These are phyloP conservation scores for Vanderwaltozyma tropicalis DNA, from an alignment of 805 yeast genomes.

Conservation along the genomic window DNA sequence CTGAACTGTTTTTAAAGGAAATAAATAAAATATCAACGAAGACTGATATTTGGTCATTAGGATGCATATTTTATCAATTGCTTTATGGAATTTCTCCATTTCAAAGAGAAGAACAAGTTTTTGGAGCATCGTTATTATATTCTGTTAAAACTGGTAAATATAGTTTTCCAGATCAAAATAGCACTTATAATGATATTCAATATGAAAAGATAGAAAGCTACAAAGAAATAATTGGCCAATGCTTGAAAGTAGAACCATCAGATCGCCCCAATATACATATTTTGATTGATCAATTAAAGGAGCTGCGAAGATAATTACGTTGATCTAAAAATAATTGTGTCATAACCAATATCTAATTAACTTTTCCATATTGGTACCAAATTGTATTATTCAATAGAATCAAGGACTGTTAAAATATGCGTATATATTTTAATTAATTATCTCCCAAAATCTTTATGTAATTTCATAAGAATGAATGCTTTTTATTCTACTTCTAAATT, in stretches of 20 bases:
- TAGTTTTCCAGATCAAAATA: slow-evolving; percentile 24
- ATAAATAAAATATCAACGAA: slow-evolving; percentile 48
- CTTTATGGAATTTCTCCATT: slow-evolving; percentile 80
- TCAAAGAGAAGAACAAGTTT: slow-evolving; percentile 67
- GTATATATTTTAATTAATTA: too few relatives aligned
- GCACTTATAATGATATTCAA: neutral
- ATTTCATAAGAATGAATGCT: too few relatives aligned
- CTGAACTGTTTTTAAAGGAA: slow-evolving; percentile 73
- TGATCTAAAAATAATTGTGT: too few relatives aligned
- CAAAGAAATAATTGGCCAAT: slow-evolving; percentile 44
- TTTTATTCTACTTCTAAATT: too few relatives aligned
- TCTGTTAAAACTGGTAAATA: slow-evolving; percentile 65
- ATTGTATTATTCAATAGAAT: too few relatives aligned
- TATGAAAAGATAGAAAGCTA: slow-evolving; percentile 31
- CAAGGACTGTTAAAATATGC: too few relatives aligned
- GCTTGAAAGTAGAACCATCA: slow-evolving; percentile 52
- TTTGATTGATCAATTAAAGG: too few relatives aligned
- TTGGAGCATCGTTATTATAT: slow-evolving; percentile 71
- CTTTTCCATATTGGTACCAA: too few relatives aligned
- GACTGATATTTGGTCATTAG: slow-evolving; percentile 87
- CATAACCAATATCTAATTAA: too few relatives aligned
- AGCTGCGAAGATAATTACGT: too few relatives aligned
- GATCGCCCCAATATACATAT: slow-evolving; percentile 55
- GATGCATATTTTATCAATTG: slow-evolving; percentile 70
- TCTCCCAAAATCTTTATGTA: too few relatives aligned